These are phyloP conservation scores for Suillus spraguei DNA, from an alignment of 768 basidiomycete species.

Conservation along the genomic window DNA sequence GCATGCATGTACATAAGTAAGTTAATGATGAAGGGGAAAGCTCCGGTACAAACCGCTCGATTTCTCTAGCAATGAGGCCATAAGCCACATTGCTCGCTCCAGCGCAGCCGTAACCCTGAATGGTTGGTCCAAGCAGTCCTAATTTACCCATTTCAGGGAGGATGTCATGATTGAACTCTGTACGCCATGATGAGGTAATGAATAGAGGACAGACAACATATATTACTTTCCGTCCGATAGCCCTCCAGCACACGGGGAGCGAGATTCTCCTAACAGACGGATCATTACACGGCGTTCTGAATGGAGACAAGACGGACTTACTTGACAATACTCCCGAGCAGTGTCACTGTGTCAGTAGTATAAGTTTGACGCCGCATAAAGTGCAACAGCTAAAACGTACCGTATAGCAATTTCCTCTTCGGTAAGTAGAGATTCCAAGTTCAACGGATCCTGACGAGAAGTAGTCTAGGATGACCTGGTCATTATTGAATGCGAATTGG, in stretches of 20 bases:
- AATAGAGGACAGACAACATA: neutral
- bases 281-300: slow-evolving; percentile 1
- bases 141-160: slow-evolving; percentile 92
- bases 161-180: slow-evolving; percentile 77
- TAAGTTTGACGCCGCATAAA: neutral
- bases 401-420: slow-evolving; percentile 91
- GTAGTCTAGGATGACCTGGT: slow-evolving; percentile 3
- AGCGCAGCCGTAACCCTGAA: slow-evolving; percentile 92
- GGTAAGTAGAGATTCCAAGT: slow-evolving; percentile 75
- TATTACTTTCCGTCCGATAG: slow-evolving; percentile 83
- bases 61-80: slow-evolving; percentile 90
- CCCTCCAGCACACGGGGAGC: slow-evolving; percentile 87
- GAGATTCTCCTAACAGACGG: slow-evolving; percentile 66
- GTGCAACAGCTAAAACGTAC: slow-evolving; percentile 41
- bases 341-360: slow-evolving; percentile 64
- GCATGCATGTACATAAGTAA: neutral
- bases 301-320: slow-evolving; percentile 28
- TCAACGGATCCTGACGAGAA: slow-evolving; percentile 75
- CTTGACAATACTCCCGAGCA: slow-evolving; percentile 80
- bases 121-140: slow-evolving; percentile 90
- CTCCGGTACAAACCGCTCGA: slow-evolving; percentile 67
- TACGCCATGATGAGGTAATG: slow-evolving; percentile 1
- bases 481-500: neutral
- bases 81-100: slow-evolving; percentile 92
- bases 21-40: neutral